Evolutionary conservation across 2,329 filamentous ascomycete genomes (phyloP).

Genomic region (Cladorrhinum sp.): DNA sequence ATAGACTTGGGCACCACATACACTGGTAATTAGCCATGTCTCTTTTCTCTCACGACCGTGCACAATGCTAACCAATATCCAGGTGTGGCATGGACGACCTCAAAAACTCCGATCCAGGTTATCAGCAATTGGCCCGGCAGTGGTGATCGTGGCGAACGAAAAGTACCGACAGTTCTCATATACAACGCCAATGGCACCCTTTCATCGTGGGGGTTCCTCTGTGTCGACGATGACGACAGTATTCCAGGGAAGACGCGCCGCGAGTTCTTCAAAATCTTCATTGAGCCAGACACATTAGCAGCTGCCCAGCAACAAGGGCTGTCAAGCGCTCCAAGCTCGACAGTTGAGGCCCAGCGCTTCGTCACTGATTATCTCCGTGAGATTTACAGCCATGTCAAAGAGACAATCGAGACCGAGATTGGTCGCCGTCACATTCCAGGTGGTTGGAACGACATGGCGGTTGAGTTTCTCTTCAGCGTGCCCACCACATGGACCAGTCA

Average conservation of each 20-base stretch:
- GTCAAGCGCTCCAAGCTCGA: slow-evolving; percentile 39
- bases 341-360: slow-evolving; percentile 44
- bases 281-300: slow-evolving; percentile 44
- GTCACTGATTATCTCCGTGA: slow-evolving; percentile 48
- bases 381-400: slow-evolving; percentile 48
- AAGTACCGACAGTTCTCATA: slow-evolving; percentile 50
- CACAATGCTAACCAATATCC: slow-evolving; percentile 1
- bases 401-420: slow-evolving; percentile 40
- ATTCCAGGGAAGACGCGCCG: slow-evolving; percentile 34
- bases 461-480: slow-evolving; percentile 55
- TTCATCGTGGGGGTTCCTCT: slow-evolving; percentile 53
- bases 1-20: slow-evolving; percentile 47
- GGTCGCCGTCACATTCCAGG: slow-evolving; percentile 32
- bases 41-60: too few species aligned
- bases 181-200: slow-evolving; percentile 42
- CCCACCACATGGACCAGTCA: slow-evolving; percentile 55
- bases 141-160: slow-evolving; percentile 51
- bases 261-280: slow-evolving; percentile 56
- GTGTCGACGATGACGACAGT: slow-evolving; percentile 44
- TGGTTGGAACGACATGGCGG: slow-evolving; percentile 43
- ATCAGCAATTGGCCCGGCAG: slow-evolving; percentile 54
- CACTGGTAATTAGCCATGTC: slow-evolving; percentile 35
- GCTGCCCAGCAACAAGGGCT: slow-evolving; percentile 44
- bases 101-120: slow-evolving; percentile 41
- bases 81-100: slow-evolving; percentile 37